Base-by-base conservation (phyloP, 495 filamentous ascomycete genomes). In the Penicillium alfredii region DNA sequence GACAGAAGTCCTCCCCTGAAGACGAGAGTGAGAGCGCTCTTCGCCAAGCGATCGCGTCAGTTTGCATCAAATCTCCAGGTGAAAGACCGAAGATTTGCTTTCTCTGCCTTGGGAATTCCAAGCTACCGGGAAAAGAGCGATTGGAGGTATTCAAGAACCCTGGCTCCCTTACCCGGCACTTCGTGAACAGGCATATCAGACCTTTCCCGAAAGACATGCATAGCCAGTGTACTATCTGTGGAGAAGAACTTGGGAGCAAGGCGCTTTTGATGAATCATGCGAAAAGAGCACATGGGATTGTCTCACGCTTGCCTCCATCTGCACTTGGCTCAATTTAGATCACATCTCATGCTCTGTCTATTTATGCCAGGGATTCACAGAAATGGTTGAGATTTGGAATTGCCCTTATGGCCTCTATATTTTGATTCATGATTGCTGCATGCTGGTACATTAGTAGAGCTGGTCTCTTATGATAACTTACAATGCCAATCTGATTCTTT, bases 61-160 rank as follows among this genome's bases (percentile, higher is more conserved):
- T 55, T 23, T 55, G 37, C 47, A 33, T 55, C 30, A 51, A 50
- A 39, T 39, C 21, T 23, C 35, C 13, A 27, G 14, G 19, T 31
- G 33, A 50, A 25, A 42, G 51, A 47, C 43, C 36, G 35, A 47
- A 35, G 27, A 50, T 50, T 8, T 55, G 47, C 43, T 55, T 55
- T 29, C 44, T 49, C 19, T 53, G 38, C 9, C 35, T 53, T 53
- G 28, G 39, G 24, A 49, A 37, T 27, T 0, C 35, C 28, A 24
- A 22, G 11, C 45, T 43, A 21, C 49, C 23, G 36, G 27, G 30
- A 42, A 23, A 5, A 4, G 33, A 53, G 20, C 45, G 45, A 19
- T 11, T 53, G 30, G 8, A 7, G 12, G 46, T 28, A n/a, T 49
- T 35, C 30, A 46, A 45, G 36, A 53, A 45, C 29, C 17, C 45